phyloP scores from a whole-genome alignment of 2,329 filamentous ascomycete genomes.

The Calonectria leucothoes region DNA sequence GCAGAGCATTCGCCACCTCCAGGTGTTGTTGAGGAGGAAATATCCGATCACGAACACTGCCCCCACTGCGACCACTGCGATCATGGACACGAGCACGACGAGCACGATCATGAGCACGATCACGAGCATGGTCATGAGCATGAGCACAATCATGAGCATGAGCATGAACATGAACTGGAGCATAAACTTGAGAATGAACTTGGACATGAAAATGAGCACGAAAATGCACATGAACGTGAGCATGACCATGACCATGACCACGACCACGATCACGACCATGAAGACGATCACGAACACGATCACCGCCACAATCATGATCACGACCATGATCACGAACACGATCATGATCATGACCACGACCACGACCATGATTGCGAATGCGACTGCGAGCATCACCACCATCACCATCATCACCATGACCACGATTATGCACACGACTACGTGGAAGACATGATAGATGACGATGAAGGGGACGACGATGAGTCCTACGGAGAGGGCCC shows the following conservation, averaged over 20 bases:
- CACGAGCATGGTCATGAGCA: constrained; percentile 41
- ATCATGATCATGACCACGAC: constrained; percentile 46
- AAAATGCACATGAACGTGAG: constrained; percentile 49
- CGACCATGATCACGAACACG: constrained; percentile 44
- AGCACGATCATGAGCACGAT: constrained; percentile 34
- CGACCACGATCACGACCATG: constrained; percentile 17
- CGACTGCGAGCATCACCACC: constrained; percentile 40
- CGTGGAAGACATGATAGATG: constrained; percentile 69
- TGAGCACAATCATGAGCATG: constrained; percentile 43
- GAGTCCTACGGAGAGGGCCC: constrained; percentile 85
- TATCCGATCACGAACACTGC: constrained; percentile 52
- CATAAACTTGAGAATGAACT: constrained; percentile 37
- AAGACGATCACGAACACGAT: constrained; percentile 24
- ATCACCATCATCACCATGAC: constrained; percentile 49
- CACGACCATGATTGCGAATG: constrained; percentile 41
- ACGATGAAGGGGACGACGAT: constrained; percentile 79
- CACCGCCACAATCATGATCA: constrained; percentile 34
- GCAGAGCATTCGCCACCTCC: constrained; percentile 53
- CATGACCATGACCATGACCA: constrained; percentile 54
- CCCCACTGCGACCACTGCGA: constrained; percentile 43
- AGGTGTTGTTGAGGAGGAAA: constrained; percentile 51
- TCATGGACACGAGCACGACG: constrained; percentile 2
- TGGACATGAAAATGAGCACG: constrained; percentile 45
- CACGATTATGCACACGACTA: constrained; percentile 57
- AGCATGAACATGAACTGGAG: constrained; percentile 44